These are phyloP conservation scores for Rhizopus arrhizus DNA, from an alignment of 371 early-diverging fungal species.

Conservation along the genomic window DNA sequence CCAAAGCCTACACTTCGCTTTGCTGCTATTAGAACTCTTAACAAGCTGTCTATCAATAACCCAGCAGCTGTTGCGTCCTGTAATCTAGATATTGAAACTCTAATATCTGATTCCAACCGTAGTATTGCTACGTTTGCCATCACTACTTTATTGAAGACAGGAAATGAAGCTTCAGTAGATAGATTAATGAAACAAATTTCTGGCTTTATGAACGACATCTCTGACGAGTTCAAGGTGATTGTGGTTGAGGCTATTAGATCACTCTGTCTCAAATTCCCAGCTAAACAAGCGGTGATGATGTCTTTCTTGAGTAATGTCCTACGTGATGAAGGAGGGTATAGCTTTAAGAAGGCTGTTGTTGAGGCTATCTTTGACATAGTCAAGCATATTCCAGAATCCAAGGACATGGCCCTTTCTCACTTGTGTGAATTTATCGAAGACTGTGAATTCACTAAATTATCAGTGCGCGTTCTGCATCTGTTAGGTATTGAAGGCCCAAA, in stretches of 20 bases:
- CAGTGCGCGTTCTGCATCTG: constrained; percentile 92
- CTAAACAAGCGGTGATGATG: constrained; percentile 93
- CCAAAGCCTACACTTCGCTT: constrained; percentile 93
- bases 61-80: constrained; percentile 91
- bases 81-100: constrained; percentile 96
- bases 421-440: constrained; percentile 99
- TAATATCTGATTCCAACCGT: constrained; percentile 95
- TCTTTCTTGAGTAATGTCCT: constrained; percentile 90
- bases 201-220: constrained; percentile 95
- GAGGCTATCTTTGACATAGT: constrained; percentile 97
- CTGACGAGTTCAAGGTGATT: constrained; percentile 97
- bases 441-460: constrained; percentile 96
- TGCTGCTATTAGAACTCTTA: constrained; percentile 95
- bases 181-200: constrained; percentile 97
- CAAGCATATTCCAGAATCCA: constrained; percentile 88
- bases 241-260: constrained; percentile 97
- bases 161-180: constrained; percentile 96
- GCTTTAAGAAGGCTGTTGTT: constrained; percentile 94
- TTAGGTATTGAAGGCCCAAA: constrained; percentile 95
- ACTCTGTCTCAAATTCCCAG: constrained; percentile 94
- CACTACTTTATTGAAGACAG: constrained; percentile 97
- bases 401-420: constrained; percentile 90
- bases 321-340: constrained; percentile 97
- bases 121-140: constrained; percentile 98
- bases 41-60: constrained; percentile 84